phyloP scores from a whole-genome alignment of 1,284 basidiomycete species.

The Pyrrhoderma lamaoense region DNA sequence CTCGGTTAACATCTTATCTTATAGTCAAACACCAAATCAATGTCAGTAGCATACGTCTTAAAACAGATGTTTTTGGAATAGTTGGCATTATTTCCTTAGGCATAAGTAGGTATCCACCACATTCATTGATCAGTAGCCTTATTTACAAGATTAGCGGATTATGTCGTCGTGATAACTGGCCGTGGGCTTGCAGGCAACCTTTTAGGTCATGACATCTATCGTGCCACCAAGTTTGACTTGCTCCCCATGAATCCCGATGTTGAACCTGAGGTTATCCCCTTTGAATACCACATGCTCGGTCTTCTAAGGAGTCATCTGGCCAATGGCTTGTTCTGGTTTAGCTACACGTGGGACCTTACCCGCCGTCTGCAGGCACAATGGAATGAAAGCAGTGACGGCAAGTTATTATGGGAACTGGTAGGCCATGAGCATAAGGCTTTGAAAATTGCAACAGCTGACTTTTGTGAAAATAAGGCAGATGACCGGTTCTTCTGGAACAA shows the following conservation, averaged over 20 bases:
- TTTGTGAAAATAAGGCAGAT: slow-evolving; percentile 61
- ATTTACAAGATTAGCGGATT: slow-evolving; percentile 62
- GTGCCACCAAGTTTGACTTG: slow-evolving; percentile 88
- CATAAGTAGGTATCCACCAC: slow-evolving; percentile 53
- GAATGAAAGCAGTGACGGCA: slow-evolving; percentile 44
- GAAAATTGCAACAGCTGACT: slow-evolving; percentile 14
- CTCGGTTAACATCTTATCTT: not conserved
- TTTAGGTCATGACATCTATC: slow-evolving; percentile 81
- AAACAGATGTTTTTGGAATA: slow-evolving; percentile 44
- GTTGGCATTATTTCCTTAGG: slow-evolving; percentile 81
- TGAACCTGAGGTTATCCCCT: slow-evolving; percentile 68
- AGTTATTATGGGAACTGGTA: slow-evolving; percentile 70
- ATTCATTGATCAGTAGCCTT: slow-evolving; percentile 5
- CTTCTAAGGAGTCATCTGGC: slow-evolving; percentile 84
- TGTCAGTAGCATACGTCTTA: slow-evolving; percentile 7
- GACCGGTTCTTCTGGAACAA: slow-evolving; percentile 99
- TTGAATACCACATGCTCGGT: slow-evolving; percentile 83
- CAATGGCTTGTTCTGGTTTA: slow-evolving; percentile 80
- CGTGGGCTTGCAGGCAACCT: slow-evolving; percentile 76
- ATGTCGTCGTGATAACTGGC: slow-evolving; percentile 84
- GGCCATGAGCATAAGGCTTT: slow-evolving; percentile 22
- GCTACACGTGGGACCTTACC: slow-evolving; percentile 89
- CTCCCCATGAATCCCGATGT: slow-evolving; percentile 74
- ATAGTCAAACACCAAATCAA: slow-evolving; percentile 12
- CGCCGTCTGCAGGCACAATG: slow-evolving; percentile 83